Base-by-base conservation (phyloP, 2,329 filamentous ascomycete genomes). In the Calycina herbarum region DNA sequence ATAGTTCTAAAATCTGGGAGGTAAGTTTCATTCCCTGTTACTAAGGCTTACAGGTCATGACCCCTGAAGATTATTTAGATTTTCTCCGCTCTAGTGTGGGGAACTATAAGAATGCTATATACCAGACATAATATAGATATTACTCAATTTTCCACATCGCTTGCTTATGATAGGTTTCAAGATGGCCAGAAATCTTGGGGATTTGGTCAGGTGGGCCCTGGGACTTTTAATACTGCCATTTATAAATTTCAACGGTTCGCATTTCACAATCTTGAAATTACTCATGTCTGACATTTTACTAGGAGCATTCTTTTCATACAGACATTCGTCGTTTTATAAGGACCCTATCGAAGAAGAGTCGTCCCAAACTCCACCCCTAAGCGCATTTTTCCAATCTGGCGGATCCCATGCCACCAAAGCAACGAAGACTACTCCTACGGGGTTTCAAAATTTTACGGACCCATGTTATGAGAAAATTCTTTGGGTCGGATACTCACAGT, bases 1-100 rank as follows among this genome's bases (percentile, higher is more conserved):
- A 59, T 24, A 29, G 27, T 13, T 64, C 62, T 15, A 59, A 31
- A 64, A 17, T 45, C 17, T 54, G 62, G 62, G 62, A 64, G 57
- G 62, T 64, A 59, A 31, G 56, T 40, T 40, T 40, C 38, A 11
- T 15, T 40, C 15, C 38, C 38, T 10, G 27, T 10, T 17, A 24
- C 11, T 35, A n/a, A 13, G 15, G 38, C 10, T 13, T 13, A 40
- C 38, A 5, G 15, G 38, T 11, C 15, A 5, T 62, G 31, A 54
- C 33, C 35, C 4, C 38, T 29, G 20, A 48, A 62, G 60, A 33
- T 62, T 20, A 56, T 42, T 4, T 62, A 45, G 60, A 17, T 62
- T 6, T 17, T 45, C 15, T 31, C 29, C 10, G 48, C 60, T 27
- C 27, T 62, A 33, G 20, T 17, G 5, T 62, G 60, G 60, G 60